A percentile compares a stretch with the other conserved stretches of the same genome.
Evolutionary conservation across 73 alveolate species (phyloP).

Genomic region (Paramecium pentaurelia): DNA sequence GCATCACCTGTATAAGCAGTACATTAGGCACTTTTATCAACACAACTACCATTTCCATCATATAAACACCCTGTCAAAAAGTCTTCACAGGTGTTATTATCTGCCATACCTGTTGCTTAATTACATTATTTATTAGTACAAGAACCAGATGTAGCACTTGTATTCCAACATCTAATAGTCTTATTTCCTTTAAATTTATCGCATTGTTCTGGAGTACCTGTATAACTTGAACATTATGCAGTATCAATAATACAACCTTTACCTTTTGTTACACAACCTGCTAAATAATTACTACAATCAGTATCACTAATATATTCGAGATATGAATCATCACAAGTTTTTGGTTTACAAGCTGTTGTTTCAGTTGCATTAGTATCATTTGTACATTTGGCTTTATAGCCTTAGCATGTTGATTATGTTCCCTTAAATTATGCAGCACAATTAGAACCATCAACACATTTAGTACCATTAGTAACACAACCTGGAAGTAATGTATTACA

Average conservation of each 20-base stretch:
- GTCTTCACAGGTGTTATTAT: background rate
- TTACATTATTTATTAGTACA: background rate
- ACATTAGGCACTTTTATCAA: background rate
- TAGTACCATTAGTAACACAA: constrained; percentile 28
- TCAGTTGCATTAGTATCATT: background rate
- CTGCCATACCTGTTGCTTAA: background rate
- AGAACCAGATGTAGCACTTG: background rate
- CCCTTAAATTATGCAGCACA: background rate
- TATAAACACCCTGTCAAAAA: constrained; percentile 17
- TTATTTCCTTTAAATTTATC: constrained; percentile 1
- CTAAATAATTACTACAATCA: background rate
- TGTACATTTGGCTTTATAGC: background rate
- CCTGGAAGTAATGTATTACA: background rate
- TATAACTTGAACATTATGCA: background rate
- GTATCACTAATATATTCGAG: background rate
- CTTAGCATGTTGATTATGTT: background rate
- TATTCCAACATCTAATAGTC: constrained; percentile 15
- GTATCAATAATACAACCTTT: background rate
- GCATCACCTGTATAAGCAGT: background rate
- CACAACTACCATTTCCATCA: constrained; percentile 4
- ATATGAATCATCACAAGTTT: background rate
- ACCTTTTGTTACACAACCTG: constrained; percentile 42
- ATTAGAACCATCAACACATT: background rate
- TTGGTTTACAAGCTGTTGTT: background rate
- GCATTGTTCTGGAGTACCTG: constrained; percentile 13